Percentiles rank a stretch among this genome's conserved stretches.
These are phyloP conservation scores for Boletus reticuloceps DNA, from an alignment of 768 basidiomycete species.

Conservation along the genomic window DNA sequence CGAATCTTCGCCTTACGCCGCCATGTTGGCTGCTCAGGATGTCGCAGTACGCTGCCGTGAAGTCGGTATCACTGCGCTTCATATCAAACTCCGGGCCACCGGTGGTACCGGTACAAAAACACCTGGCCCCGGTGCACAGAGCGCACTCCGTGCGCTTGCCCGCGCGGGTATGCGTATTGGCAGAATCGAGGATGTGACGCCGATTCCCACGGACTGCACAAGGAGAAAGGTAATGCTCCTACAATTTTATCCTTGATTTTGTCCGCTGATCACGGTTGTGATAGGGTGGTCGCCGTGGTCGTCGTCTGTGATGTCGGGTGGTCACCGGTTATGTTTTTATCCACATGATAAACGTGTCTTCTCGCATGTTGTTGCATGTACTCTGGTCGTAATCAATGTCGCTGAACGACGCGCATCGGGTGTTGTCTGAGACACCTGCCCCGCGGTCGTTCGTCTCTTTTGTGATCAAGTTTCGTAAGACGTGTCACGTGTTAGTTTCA, in stretches of 20 bases:
- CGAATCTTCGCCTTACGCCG: constrained; percentile 96
- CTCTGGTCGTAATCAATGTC: constrained; percentile 49
- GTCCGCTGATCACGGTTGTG: constrained; percentile 1
- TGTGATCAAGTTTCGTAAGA: not conserved
- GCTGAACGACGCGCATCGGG: constrained; percentile 87
- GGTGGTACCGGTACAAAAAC: constrained; percentile 99
- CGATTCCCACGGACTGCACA: constrained; percentile 95
- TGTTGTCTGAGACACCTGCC: constrained; percentile 53
- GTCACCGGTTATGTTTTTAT: constrained; percentile 7
- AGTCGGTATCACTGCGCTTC: constrained; percentile 96
- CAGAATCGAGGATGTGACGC: constrained; percentile 97
- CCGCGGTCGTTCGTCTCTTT: constrained; percentile 62
- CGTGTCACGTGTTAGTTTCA: not conserved
- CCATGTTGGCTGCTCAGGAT: constrained; percentile 98
- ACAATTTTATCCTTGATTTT: not conserved
- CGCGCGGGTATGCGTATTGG: constrained; percentile 98
- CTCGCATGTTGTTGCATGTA: constrained; percentile 35
- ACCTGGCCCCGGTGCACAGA: constrained; percentile 97
- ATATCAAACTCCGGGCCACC: constrained; percentile 98
- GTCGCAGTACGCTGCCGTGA: constrained; percentile 96
- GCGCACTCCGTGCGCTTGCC: constrained; percentile 95
- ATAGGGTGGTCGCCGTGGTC: constrained; percentile 98
- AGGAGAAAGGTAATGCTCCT: constrained; percentile 77
- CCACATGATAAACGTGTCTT: constrained; percentile 20
- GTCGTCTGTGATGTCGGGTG: constrained; percentile 67